Conservation (phyloP, 208 protist species). For the Leishmania gerbilli region DNA sequence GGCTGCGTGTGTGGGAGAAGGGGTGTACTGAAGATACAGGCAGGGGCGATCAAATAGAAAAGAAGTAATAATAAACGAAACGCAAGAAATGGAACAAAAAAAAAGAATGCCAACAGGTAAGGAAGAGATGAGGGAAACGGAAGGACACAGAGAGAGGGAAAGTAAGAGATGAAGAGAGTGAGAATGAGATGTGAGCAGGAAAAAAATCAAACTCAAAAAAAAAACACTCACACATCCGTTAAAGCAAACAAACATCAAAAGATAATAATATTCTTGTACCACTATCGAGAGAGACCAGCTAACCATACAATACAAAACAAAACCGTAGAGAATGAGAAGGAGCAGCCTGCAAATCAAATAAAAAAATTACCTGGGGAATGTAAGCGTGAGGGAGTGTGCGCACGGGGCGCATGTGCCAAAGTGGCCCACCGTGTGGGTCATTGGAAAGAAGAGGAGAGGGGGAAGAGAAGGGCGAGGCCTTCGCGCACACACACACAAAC, state of each 20-base stretch:
- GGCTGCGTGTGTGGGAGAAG: not conserved
- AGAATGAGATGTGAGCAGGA: not conserved
- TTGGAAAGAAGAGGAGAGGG: not conserved
- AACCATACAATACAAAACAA: not conserved
- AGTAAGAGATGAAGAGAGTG: not conserved
- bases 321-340: conserved; percentile 2
- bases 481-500: not conserved
- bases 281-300: not conserved
- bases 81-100: not conserved
- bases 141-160: not conserved
- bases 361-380: not conserved
- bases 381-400: not conserved
- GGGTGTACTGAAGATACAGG: no score
- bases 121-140: not conserved
- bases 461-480: not conserved
- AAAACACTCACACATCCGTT: not conserved
- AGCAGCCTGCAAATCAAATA: not conserved
- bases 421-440: not conserved
- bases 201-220: not conserved
- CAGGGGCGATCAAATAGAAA: not conserved
- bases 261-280: not conserved
- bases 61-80: not conserved
- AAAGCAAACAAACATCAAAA: not conserved
- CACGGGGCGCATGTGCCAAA: not conserved
- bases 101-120: not conserved